Evolutionary conservation across 2,329 filamentous ascomycete species (phyloP), one percentile per base, ranked within the genome.

Genomic region (Hypoxylon sp.): DNA sequence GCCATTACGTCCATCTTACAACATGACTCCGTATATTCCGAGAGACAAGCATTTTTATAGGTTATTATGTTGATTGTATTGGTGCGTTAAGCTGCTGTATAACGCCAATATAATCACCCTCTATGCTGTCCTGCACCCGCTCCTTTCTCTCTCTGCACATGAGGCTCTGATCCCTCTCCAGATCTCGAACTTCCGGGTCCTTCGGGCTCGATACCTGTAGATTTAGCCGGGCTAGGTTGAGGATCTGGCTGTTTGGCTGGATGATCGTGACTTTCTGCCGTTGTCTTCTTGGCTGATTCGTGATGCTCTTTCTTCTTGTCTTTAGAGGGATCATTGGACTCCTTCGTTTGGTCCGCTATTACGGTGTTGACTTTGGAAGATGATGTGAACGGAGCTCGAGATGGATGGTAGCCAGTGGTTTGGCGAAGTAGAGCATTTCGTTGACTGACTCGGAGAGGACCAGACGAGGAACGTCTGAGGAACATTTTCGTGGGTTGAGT

Each of bases 231-330:
- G 16, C 63, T 65, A 8, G 60, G 63, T 17, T 71, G 53, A 11
- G 54, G 59, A 32, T 61, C 54, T 4, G 67, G 66, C 34, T 70
- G 69, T n/a, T 61, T 58, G 1, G 61, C 60, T 12, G 66, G 67
- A 36, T 70, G 67, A 12, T 65, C 61, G 49, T 61, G 50, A 4
- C 27, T 32, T 41, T 60, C 55, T 16, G 57, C 51, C 6, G 64
- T 58, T 3, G 56, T 60, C 35, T 54, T 27, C 20, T 43, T 46
- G 7, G 44, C 56, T 27, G 55, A 37, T 7, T 52, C 4, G 2
- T 41, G 38, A 15, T 61, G 37, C 9, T 59, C 51, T 27, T 64
- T 56, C 16, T 59, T 59, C 12, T 63, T 27, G 6, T 63, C 59
- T 1, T 57, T 44, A 0, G 46, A 42, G 0, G 52, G 34, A 7